Evolutionary conservation across 768 basidiomycete genomes (phyloP).

Genomic region (Lactarius evosmus): DNA sequence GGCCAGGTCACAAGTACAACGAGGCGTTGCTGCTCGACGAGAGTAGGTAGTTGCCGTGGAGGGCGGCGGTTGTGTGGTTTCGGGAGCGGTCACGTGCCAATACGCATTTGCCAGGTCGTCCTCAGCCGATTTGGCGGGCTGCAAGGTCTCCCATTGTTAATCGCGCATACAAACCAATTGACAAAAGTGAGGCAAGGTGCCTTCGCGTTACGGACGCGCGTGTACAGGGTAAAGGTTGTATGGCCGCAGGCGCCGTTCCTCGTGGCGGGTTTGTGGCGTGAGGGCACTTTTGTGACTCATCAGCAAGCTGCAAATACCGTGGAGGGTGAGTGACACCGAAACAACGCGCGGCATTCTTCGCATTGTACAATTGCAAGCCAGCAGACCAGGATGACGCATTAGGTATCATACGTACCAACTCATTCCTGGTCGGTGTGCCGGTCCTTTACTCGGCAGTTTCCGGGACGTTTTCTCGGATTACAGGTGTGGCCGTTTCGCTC

Average conservation of each 20-base stretch:
- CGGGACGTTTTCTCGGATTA: conserved; percentile 32
- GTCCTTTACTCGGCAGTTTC: conserved; percentile 30
- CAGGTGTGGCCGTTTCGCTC: not conserved
- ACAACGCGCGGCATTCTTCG: conserved; percentile 1
- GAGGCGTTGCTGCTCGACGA: too few species aligned
- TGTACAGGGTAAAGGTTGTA: conserved; percentile 34
- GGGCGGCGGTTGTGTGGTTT: too few species aligned
- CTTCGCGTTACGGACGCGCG: conserved; percentile 8
- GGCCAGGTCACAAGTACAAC: too few species aligned
- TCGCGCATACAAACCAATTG: not conserved
- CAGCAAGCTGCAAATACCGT: not conserved
- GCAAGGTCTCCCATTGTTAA: not conserved
- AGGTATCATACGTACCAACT: conserved; percentile 14
- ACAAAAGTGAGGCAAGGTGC: conserved; percentile 1
- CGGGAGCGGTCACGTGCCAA: not conserved
- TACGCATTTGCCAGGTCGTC: not conserved
- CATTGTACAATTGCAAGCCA: not conserved
- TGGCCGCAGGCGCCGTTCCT: conserved; percentile 34
- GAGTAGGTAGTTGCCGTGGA: too few species aligned
- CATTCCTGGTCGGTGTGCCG: conserved; percentile 10
- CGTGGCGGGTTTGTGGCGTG: conserved; percentile 36
- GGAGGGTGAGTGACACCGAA: not conserved
- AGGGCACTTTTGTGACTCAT: conserved; percentile 28
- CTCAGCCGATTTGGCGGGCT: not conserved
- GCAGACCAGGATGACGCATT: not conserved